phyloP scores from a whole-genome alignment of 768 basidiomycete genomes.

The Kwoniella botswanensis region DNA sequence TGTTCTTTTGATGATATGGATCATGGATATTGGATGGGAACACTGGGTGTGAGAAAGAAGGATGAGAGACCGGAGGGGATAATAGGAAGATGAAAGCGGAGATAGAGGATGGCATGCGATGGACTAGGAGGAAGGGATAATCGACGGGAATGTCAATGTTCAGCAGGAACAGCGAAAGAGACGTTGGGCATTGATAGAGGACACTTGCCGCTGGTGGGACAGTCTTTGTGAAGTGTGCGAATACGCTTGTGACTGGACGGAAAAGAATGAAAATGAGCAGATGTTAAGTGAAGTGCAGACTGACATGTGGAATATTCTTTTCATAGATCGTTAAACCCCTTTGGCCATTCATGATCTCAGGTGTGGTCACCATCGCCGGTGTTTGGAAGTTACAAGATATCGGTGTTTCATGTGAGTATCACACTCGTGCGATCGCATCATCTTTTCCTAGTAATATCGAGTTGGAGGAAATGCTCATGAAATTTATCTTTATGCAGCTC shows the following conservation, averaged over 20 bases:
- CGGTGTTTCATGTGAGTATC: conserved; percentile 49
- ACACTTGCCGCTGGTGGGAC: no score
- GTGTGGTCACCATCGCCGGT: conserved; percentile 47
- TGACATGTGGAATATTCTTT: neutral
- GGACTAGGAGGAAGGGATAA: no score
- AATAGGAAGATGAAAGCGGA: no score
- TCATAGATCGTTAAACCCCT: conserved; percentile 55
- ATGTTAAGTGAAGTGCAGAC: no score
- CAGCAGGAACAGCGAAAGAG: no score
- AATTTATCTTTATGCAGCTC: conserved; percentile 26
- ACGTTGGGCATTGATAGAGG: no score
- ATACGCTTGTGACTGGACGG: no score
- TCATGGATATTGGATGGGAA: neutral
- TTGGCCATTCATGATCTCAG: conserved; percentile 54
- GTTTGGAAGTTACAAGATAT: conserved; percentile 50
- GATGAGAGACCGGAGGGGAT: neutral
- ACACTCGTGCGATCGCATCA: neutral
- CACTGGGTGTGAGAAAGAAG: neutral
- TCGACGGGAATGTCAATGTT: no score
- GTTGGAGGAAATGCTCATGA: conserved; percentile 12
- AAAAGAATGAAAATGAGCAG: no score
- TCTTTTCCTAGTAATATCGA: neutral
- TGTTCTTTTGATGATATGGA: neutral
- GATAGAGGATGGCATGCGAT: no score
- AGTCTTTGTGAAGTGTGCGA: no score